Evolutionary conservation across 2,329 filamentous ascomycete genomes (phyloP).

Genomic region (Aspergillus thermomutatus): DNA sequence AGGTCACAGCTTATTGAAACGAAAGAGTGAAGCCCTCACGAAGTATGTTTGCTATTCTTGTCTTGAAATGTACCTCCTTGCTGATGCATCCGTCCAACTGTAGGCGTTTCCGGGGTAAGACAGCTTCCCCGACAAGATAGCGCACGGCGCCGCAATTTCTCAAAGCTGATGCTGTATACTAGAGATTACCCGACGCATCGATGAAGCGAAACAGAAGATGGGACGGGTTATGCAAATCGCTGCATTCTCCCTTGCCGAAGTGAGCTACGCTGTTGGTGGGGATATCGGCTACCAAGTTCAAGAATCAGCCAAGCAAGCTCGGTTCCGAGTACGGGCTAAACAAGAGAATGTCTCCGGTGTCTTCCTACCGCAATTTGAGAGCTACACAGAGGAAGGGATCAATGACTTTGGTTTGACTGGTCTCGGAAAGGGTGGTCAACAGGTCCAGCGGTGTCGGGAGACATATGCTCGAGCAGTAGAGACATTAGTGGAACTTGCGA

Average conservation of each 20-base stretch:
- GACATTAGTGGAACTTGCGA: conserved; percentile 90
- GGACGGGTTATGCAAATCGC: conserved; percentile 98
- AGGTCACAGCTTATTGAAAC: conserved; percentile 90
- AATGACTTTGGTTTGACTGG: conserved; percentile 97
- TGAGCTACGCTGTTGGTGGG: conserved; percentile 93
- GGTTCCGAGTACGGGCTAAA: conserved; percentile 89
- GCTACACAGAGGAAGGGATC: conserved; percentile 80
- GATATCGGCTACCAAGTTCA: conserved; percentile 97
- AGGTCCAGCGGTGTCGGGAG: conserved; percentile 91
- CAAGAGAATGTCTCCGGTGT: conserved; percentile 99
- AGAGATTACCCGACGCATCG: conserved; percentile 96
- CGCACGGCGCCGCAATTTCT: conserved; percentile 19
- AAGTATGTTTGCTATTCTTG: conserved; percentile 60
- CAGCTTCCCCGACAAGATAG: conserved; percentile 14
- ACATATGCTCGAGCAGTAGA: conserved; percentile 95
- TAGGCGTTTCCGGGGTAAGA: conserved; percentile 82
- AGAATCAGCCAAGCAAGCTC: conserved; percentile 87
- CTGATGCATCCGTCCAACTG: conserved; percentile 20
- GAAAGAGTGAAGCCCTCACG: conserved; percentile 96
- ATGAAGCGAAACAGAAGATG: conserved; percentile 99
- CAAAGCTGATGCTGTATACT: conserved; percentile 24
- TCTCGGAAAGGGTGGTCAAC: conserved; percentile 92
- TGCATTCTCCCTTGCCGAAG: conserved; percentile 93
- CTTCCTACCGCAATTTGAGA: conserved; percentile 88
- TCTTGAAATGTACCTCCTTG: background rate